Percentiles rank a stretch among this genome's conserved stretches.
phyloP scores from a whole-genome alignment of 768 basidiomycete species.

The Phaeolepiota aurea region DNA sequence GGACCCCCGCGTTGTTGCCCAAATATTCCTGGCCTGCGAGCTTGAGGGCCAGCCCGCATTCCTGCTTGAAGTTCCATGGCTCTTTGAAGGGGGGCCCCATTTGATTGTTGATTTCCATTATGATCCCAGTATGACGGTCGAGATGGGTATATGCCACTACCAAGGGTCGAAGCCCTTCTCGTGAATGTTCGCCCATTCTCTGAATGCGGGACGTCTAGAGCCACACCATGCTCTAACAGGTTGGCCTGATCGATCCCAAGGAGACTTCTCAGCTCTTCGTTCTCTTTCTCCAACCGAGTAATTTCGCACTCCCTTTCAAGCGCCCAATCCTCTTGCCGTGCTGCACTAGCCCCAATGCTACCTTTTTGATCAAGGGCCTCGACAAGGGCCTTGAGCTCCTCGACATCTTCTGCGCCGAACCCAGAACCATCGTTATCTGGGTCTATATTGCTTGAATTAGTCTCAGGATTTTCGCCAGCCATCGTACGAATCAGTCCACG shows the following conservation, averaged over 20 bases:
- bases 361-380: conserved; percentile 30
- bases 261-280: conserved; percentile 64
- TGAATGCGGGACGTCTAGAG: conserved; percentile 37
- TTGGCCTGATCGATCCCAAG: conserved; percentile 64
- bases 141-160: conserved; percentile 12
- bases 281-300: conserved; percentile 72
- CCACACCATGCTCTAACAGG: conserved; percentile 44
- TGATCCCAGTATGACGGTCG: conserved; percentile 20
- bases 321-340: conserved; percentile 76
- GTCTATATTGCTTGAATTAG: conserved; percentile 17
- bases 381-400: conserved; percentile 33
- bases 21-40: conserved; percentile 53
- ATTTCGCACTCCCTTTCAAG: conserved; percentile 84
- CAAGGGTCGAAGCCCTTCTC: conserved; percentile 16
- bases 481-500: conserved; percentile 67
- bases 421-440: conserved; percentile 26
- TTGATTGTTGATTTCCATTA: conserved; percentile 20
- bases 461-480: conserved; percentile 44
- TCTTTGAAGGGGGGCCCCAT: conserved; percentile 30
- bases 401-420: conserved; percentile 20
- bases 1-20: conserved; percentile 28
- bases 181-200: conserved; percentile 31
- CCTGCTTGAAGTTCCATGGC: conserved; percentile 43
- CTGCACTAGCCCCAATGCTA: conserved; percentile 20
- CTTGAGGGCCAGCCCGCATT: conserved; percentile 43